phyloP scores from a whole-genome alignment of 2,329 filamentous ascomycete species.

The Apiospora koreana region DNA sequence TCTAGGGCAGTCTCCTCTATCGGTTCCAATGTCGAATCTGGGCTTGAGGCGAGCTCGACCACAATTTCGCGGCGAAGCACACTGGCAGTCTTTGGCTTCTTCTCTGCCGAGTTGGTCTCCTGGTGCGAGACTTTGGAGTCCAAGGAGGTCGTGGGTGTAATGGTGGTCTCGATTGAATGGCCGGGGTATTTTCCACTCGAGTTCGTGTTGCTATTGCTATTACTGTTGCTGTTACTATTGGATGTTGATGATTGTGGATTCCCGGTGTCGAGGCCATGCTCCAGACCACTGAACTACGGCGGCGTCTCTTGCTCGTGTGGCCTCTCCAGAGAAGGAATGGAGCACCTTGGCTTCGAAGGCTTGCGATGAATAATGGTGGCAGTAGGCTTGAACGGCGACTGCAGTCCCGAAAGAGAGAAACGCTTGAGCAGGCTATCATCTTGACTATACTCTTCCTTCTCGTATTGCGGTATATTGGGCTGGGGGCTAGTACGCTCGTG shows the following conservation, averaged over 20 bases:
- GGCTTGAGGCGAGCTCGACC: constrained; percentile 23
- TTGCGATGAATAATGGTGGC: constrained; percentile 44
- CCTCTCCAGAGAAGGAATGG: constrained; percentile 37
- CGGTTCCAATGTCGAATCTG: constrained; percentile 31
- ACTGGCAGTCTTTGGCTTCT: constrained; percentile 24
- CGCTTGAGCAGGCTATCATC: constrained; percentile 31
- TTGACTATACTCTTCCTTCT: neutral
- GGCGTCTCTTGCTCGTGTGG: constrained; percentile 24
- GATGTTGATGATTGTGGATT: constrained; percentile 23
- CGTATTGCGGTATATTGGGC: constrained; percentile 21
- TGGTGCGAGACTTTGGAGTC: constrained; percentile 42
- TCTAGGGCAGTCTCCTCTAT: constrained; percentile 19
- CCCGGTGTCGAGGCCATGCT: neutral
- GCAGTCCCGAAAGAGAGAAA: constrained; percentile 42
- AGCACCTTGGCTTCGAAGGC: constrained; percentile 38
- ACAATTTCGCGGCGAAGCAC: constrained; percentile 27
- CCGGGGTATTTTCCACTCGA: constrained; percentile 30
- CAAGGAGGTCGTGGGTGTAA: constrained; percentile 39
- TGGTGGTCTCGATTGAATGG: constrained; percentile 27
- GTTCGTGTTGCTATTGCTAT: constrained; percentile 23
- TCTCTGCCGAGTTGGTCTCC: constrained; percentile 30
- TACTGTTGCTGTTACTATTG: constrained; percentile 28
- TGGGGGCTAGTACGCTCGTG: constrained; percentile 25
- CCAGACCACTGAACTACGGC: constrained; percentile 22
- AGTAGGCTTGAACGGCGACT: constrained; percentile 38